Evolutionary conservation across 1,139 yeast species (phyloP).

Genomic region (Lodderomyces orthopsilosis): DNA sequence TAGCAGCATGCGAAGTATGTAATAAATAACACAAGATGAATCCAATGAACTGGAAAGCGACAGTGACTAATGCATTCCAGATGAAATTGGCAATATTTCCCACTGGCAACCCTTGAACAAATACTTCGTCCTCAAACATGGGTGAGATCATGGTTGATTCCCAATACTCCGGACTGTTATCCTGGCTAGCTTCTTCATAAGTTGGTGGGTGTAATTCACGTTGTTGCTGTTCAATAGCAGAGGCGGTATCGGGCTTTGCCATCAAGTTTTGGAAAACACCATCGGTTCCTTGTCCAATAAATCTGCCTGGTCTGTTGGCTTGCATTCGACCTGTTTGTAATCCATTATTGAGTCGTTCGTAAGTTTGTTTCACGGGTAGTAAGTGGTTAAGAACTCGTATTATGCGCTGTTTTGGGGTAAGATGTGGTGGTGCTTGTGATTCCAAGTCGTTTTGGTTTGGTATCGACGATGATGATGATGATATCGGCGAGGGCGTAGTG

Average conservation of each 20-base stretch:
- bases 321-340: constrained; percentile 46
- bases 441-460: constrained; percentile 9
- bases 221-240: constrained; percentile 28
- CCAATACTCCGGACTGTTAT: constrained; percentile 96
- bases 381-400: constrained; percentile 33
- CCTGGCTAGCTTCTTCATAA: constrained; percentile 94
- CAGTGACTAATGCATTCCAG: constrained; percentile 87
- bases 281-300: constrained; percentile 63
- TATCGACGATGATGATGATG: constrained; percentile 7
- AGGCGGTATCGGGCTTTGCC: constrained; percentile 75
- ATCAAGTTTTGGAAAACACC: constrained; percentile 91
- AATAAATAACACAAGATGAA: constrained; percentile 84
- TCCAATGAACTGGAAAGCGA: constrained; percentile 92
- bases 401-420: constrained; percentile 30
- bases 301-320: constrained; percentile 42
- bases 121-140: constrained; percentile 82
- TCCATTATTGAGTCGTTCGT: constrained; percentile 45
- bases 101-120: constrained; percentile 95
- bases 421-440: constrained; percentile 14
- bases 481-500: constrained; percentile 2
- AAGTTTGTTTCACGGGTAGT: constrained; percentile 43
- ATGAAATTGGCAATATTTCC: constrained; percentile 83
- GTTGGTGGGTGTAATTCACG: constrained; percentile 72
- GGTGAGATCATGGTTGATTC: constrained; percentile 85
- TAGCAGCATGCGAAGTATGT: constrained; percentile 97